Base-by-base conservation (phyloP, 768 basidiomycete genomes). In the Dacryopinax spathularia region DNA sequence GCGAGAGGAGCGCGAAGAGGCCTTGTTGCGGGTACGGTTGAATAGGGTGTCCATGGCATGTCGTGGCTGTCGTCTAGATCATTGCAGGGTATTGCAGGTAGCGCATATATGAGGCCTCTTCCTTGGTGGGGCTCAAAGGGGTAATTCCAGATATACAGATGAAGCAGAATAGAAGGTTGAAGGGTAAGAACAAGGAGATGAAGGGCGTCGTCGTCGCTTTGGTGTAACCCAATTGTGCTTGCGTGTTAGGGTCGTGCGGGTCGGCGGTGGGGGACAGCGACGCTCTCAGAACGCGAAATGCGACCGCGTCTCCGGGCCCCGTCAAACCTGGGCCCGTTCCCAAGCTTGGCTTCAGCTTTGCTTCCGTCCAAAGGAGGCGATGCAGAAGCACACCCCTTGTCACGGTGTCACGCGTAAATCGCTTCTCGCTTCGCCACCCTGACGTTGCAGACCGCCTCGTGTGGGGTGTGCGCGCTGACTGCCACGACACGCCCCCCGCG, bases 1-100 rank as follows among this genome's bases (percentile, higher is more conserved):
- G 9, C 48, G 22, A 22, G 48, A 56, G 3, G 48, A 25, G 22
- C 48, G 48, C 48, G 48, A 56, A 10, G 48, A 13, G 15, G 48
- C 48, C 48, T 56, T 56, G 48, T 31, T 56, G 25, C 48, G 48
- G 3, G 48, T 15, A 15, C 48, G 10, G 48, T 56, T 56, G 48
- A 56, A 56, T 6, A 56, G 25, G 48, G 48, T 56, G 48, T 56
- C 48, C 48, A 56, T 56, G 10, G 48, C 48, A 56, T 56, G 48
- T 56, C 48, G 48, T 56, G 13, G 48, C 31, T 6, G 48, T 56
- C 48, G 48, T 56, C 25, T 56, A 56, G 10, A 27, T 56, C 29
- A 56, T 56, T 56, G 48, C 22, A 56, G 48, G 48, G 48, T 56
- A 56, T 56, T 22, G 31, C 6, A 3, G 48, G 31, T 56, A 56